phyloP scores from a whole-genome alignment of 805 yeast species.

The Kodamaea fukazawae region DNA sequence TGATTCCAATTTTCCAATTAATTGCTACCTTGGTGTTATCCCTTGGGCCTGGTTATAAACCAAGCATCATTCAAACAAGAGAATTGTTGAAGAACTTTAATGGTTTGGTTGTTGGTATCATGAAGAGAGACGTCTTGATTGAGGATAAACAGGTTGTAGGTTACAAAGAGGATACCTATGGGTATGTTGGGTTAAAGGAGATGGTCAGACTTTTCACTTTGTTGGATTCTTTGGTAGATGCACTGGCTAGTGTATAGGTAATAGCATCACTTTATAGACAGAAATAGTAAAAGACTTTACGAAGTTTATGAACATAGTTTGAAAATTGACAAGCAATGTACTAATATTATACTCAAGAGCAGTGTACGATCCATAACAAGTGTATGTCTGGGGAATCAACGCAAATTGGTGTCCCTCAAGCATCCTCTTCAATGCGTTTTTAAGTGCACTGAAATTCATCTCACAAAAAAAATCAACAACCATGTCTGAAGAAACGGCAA shows the following conservation, averaged over 20 bases:
- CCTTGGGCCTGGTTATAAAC: slow-evolving; percentile 71
- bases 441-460: too few relatives aligned
- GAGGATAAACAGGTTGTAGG: slow-evolving; percentile 19
- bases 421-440: too few relatives aligned
- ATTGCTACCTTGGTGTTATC: slow-evolving; percentile 65
- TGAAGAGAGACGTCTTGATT: slow-evolving; percentile 53
- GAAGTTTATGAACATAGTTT: too few relatives aligned
- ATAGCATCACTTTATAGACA: not conserved
- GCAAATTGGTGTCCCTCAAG: too few relatives aligned
- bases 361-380: too few relatives aligned
- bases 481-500: slow-evolving; percentile 9
- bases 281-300: too few relatives aligned
- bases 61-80: slow-evolving; percentile 52
- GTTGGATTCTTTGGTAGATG: slow-evolving; percentile 43
- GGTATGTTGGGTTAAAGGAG: slow-evolving; percentile 43
- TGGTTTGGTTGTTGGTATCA: slow-evolving; percentile 56
- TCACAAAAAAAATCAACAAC: slow-evolving; percentile 1
- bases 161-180: slow-evolving; percentile 25
- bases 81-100: slow-evolving; percentile 51
- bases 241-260: not conserved
- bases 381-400: too few relatives aligned
- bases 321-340: too few relatives aligned
- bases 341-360: too few relatives aligned
- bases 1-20: slow-evolving; percentile 73
- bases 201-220: slow-evolving; percentile 56